phyloP scores from a whole-genome alignment of 345 rosid genomes.

The Populus tremula region DNA sequence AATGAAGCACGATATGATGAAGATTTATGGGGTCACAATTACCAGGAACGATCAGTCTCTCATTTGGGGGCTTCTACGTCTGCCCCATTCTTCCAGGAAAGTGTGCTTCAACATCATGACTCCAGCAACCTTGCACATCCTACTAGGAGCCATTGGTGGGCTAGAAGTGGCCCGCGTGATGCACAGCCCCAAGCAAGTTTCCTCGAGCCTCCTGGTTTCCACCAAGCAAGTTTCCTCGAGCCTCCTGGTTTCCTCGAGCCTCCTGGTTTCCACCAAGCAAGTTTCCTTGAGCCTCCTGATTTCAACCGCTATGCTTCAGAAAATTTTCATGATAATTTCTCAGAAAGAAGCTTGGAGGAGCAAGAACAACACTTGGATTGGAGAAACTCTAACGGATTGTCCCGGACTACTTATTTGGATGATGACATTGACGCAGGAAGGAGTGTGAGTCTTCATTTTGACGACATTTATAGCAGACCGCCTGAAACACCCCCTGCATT shows the following conservation, averaged over 20 bases:
- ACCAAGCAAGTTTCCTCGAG: constrained; percentile 44
- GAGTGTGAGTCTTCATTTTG: constrained; percentile 67
- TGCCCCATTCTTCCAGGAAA: constrained; percentile 59
- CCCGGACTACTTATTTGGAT: constrained; percentile 41
- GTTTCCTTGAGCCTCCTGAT: constrained; percentile 76
- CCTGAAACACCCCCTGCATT: constrained; percentile 44
- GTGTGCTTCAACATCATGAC: constrained; percentile 60
- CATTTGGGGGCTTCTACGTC: constrained; percentile 74
- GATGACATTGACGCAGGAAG: constrained; percentile 57
- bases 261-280: constrained; percentile 7
- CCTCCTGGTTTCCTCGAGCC: constrained; percentile 83
- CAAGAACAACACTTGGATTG: constrained; percentile 42
- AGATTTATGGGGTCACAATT: constrained; percentile 33
- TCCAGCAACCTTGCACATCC: constrained; percentile 32
- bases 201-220: constrained; percentile 44
- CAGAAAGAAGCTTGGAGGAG: constrained; percentile 51
- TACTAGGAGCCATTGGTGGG: constrained; percentile 77
- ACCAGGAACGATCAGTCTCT: constrained; percentile 38
- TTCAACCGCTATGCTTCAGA: constrained; percentile 29
- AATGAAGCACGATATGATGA: constrained; percentile 30
- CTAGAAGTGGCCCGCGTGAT: constrained; percentile 38
- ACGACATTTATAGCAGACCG: constrained; percentile 67
- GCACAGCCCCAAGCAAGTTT: constrained; percentile 34
- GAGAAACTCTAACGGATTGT: constrained; percentile 34
- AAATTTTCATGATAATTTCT: constrained; percentile 29